Evolutionary conservation across 129 eudicot genomes (phyloP), one percentile per base, ranked within the genome.

Genomic region (Centella asiatica): DNA sequence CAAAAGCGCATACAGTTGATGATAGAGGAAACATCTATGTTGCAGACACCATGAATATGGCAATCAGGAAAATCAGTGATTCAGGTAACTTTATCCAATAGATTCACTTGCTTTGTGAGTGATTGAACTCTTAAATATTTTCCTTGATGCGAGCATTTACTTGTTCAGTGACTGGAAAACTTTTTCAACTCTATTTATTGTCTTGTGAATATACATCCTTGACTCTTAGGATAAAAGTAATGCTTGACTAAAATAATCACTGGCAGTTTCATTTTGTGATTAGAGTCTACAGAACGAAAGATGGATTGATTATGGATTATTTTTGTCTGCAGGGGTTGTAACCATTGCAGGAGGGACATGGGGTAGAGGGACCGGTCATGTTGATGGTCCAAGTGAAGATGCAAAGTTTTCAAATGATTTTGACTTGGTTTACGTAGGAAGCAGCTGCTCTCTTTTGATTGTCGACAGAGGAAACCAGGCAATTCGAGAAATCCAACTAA

Each of bases 11-110:
- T 45, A 69, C 99, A 2, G 78, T 82, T 12, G 96, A 92, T 70
- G 84, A 78, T 58, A 78, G 71, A 59, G 99, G 99, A 75, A 87
- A 92, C 69, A 73, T 92, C 5, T 92, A 87, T 51, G 76, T 92
- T 45, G 99, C 99, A 10, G 99, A 87, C 79, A 87, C 99, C 66
- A 44, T 69, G 79, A 92, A 92, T 66, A 87, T 87, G 96, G 99
- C 94, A 28, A 85, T 92, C 52, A 76, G 99, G 62, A 92, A 92
- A 69, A 87, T 92, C 36, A 87, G 75, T 68, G 89, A 87, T 60
- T 5, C 82, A 50, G 99, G 99, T 92, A 76, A 51, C 29, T 57
- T 29, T 26, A 10, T 65, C 2, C 12, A 11, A 7, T 7, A 37
- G 42, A 11, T 2, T 37, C 12, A 37, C 42, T 37, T 37, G 42